phyloP scores from a whole-genome alignment of 2,329 filamentous ascomycete genomes.

The Pestalotiopsis sp. region DNA sequence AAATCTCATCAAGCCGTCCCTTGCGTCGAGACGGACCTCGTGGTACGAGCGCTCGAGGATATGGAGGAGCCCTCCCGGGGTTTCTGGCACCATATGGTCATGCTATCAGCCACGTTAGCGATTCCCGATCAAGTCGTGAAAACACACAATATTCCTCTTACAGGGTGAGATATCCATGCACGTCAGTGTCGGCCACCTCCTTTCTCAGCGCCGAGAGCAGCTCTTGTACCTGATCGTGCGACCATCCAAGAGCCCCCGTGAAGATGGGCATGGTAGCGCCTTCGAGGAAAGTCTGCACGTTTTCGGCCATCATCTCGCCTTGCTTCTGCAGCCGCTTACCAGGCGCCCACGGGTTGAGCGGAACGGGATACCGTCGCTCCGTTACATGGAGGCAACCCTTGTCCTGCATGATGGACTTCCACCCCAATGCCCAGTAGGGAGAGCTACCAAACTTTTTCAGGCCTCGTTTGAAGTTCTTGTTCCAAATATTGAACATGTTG shows the following conservation, averaged over 20 bases:
- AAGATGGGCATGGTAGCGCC: conserved; percentile 26
- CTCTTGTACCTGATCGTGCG: conserved; percentile 24
- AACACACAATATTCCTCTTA: conserved; percentile 22
- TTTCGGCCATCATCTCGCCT: conserved; percentile 30
- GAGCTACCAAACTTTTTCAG: conserved; percentile 33
- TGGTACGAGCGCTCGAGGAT: conserved; percentile 2
- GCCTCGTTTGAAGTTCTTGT: conserved; percentile 21
- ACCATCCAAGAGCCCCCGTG: conserved; percentile 25
- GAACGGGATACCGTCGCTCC: conserved; percentile 30
- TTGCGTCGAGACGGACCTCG: conserved; percentile 4
- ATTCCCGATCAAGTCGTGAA: background rate
- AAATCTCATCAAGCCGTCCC: background rate
- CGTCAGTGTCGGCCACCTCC: conserved; percentile 29
- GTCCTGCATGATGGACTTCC: conserved; percentile 25
- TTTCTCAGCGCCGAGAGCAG: conserved; percentile 25
- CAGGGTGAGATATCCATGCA: conserved; percentile 33
- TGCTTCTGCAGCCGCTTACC: conserved; percentile 32
- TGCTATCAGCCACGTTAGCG: conserved; percentile 20
- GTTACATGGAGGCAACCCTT: conserved; percentile 28
- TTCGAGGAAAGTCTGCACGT: conserved; percentile 31
- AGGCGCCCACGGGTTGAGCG: conserved; percentile 32
- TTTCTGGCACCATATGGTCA: conserved; percentile 32
- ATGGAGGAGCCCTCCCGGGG: conserved; percentile 24
- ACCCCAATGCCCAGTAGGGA: conserved; percentile 29
- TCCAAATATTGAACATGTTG: conserved; percentile 3